Evolutionary conservation across 495 filamentous ascomycete genomes (phyloP).

Genomic region (Penicillium argentinense): DNA sequence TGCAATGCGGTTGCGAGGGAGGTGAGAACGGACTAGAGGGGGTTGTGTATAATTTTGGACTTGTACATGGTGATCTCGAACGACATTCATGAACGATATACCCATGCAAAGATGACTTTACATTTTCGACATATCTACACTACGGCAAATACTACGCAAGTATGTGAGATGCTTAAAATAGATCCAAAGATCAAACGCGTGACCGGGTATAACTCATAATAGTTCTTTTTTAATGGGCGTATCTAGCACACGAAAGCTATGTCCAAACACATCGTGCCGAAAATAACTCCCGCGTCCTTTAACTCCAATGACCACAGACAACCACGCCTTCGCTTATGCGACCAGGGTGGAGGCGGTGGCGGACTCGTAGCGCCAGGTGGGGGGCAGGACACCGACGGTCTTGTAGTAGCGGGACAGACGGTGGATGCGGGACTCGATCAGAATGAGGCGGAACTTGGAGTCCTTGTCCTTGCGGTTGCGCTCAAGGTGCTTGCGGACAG

Average conservation of each 20-base stretch:
- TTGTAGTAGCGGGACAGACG: conserved; percentile 98
- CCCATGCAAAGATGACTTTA: neutral
- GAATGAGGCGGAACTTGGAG: conserved; percentile 99
- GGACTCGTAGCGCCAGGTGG: conserved; percentile 96
- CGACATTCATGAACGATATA: conserved; percentile 8
- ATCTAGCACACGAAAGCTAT: conserved; percentile 27
- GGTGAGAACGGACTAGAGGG: conserved; percentile 35
- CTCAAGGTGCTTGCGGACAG: conserved; percentile 99
- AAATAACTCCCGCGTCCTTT: conserved; percentile 11
- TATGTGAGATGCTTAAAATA: neutral
- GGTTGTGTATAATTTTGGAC: conserved; percentile 4
- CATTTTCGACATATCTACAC: neutral
- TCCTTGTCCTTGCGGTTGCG: conserved; percentile 99
- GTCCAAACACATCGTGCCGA: conserved; percentile 5
- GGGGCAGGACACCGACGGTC: conserved; percentile 95
- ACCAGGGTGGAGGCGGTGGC: conserved; percentile 57
- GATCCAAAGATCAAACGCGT: conserved; percentile 5
- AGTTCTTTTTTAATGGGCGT: conserved; percentile 28
- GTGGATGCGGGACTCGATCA: conserved; percentile 99
- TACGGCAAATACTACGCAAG: too few relatives aligned
- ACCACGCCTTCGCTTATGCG: conserved; percentile 43
- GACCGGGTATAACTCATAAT: conserved; percentile 34
- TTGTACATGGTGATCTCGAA: conserved; percentile 7
- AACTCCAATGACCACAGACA: conserved; percentile 24
- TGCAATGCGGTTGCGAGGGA: conserved; percentile 85